Conservation (phyloP, 2,329 filamentous ascomycete genomes). For the Diaporthe longicolla region DNA sequence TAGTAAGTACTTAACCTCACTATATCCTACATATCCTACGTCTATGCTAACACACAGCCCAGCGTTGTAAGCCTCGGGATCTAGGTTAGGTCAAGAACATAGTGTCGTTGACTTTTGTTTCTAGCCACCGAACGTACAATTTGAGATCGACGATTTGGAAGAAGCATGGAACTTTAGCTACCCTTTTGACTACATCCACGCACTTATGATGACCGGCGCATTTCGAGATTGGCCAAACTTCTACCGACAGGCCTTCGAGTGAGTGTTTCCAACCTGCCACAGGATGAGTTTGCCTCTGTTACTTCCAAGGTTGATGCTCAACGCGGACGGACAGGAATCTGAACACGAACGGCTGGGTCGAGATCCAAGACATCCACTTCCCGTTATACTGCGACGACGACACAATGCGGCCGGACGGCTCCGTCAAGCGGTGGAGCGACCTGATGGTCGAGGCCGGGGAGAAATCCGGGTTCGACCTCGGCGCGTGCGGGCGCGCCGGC, state of each 20-base stretch:
- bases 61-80: constrained; percentile 41
- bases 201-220: constrained; percentile 49
- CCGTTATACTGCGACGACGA: constrained; percentile 51
- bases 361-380: constrained; percentile 51
- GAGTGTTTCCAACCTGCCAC: constrained; percentile 7
- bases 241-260: constrained; percentile 46
- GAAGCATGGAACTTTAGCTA: constrained; percentile 49
- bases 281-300: not conserved
- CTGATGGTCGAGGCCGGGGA: constrained; percentile 50
- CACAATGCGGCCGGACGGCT: constrained; percentile 46
- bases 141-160: constrained; percentile 50
- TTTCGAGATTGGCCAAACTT: constrained; percentile 48
- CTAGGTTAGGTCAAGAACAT: too few species aligned
- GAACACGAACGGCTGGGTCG: constrained; percentile 46
- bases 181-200: constrained; percentile 49
- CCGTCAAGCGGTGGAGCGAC: constrained; percentile 49
- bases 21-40: not conserved
- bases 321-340: constrained; percentile 43
- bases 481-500: constrained; percentile 49
- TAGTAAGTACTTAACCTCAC: constrained; percentile 42
- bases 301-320: not conserved
- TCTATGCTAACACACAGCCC: constrained; percentile 14
- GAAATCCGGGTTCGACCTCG: constrained; percentile 48
- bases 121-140: constrained; percentile 47
- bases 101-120: constrained; percentile 34